Percentiles rank a stretch among this genome's conserved stretches.
Evolutionary conservation across 495 filamentous ascomycete species (phyloP).

Genomic region (Tuber calosporum): DNA sequence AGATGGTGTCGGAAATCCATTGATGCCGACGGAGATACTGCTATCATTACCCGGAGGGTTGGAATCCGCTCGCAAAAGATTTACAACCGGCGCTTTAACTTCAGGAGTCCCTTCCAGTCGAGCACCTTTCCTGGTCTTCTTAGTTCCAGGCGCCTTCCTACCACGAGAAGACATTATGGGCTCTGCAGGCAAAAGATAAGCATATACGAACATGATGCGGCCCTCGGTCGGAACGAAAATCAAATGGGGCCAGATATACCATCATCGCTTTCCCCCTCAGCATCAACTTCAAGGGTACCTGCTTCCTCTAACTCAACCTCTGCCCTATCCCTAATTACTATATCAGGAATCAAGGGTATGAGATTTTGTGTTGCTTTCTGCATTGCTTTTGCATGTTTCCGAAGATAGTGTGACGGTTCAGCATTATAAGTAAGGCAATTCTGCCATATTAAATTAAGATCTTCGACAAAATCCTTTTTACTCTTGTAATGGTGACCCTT

Average conservation of each 20-base stretch:
- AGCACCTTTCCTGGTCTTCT: constrained; percentile 75
- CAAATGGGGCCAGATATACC: constrained; percentile 25
- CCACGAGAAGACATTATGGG: constrained; percentile 96
- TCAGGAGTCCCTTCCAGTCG: constrained; percentile 69
- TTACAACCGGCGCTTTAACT: constrained; percentile 50
- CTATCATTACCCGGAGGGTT: constrained; percentile 51
- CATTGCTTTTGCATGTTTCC: constrained; percentile 94
- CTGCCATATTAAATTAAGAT: constrained; percentile 89
- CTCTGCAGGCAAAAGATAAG: constrained; percentile 49
- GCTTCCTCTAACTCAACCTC: constrained; percentile 95
- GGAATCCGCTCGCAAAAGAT: constrained; percentile 55
- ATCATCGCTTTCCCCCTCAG: constrained; percentile 85
- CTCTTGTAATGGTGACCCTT: constrained; percentile 81
- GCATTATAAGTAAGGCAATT: constrained; percentile 96
- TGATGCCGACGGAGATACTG: constrained; percentile 55
- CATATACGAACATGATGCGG: constrained; percentile 11
- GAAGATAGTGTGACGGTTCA: constrained; percentile 73
- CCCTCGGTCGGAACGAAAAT: constrained; percentile 20
- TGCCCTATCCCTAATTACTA: constrained; percentile 78
- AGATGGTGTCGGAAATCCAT: constrained; percentile 77
- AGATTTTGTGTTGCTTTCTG: constrained; percentile 92
- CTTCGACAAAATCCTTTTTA: constrained; percentile 88
- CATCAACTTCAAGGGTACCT: constrained; percentile 68
- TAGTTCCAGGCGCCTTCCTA: constrained; percentile 74
- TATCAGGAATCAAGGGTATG: constrained; percentile 87